Conservation (phyloP, 2,329 filamentous ascomycete species). For the Penicillium sp. region DNA sequence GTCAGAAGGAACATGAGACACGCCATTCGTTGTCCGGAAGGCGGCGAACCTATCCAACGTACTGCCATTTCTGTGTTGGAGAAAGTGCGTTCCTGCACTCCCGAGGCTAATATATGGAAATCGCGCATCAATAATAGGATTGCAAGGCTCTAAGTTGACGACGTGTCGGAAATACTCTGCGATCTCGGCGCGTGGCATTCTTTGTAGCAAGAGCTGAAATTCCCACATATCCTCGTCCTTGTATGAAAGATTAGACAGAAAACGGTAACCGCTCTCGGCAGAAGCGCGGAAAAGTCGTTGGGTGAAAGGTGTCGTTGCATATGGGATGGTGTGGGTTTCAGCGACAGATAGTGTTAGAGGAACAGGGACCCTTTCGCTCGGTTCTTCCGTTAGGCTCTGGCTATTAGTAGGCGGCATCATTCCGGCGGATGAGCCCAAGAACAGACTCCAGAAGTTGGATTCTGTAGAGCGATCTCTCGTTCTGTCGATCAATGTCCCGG, state of each 20-base stretch:
- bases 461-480: not conserved
- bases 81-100: slow-evolving; percentile 13
- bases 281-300: slow-evolving; percentile 15
- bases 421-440: not conserved
- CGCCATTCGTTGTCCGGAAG: slow-evolving; percentile 13
- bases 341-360: not conserved
- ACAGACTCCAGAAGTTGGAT: slow-evolving; percentile 2
- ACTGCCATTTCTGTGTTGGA: not conserved
- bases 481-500: not conserved
- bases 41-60: not conserved
- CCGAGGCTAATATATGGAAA: slow-evolving; percentile 20
- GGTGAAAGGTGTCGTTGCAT: slow-evolving; percentile 15
- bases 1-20: slow-evolving; percentile 6
- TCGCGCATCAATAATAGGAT: slow-evolving; percentile 12
- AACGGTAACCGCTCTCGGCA: slow-evolving; percentile 12
- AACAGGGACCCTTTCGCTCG: not conserved
- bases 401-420: slow-evolving; percentile 1
- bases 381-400: not conserved
- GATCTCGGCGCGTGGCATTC: slow-evolving; percentile 10
- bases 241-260: slow-evolving; percentile 2
- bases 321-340: slow-evolving; percentile 5
- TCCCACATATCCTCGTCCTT: slow-evolving; percentile 13
- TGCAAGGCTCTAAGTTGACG: slow-evolving; percentile 11
- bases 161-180: slow-evolving; percentile 20
- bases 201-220: slow-evolving; percentile 13